Evolutionary conservation across 2,329 filamentous ascomycete genomes (phyloP).

Genomic region (Fonsecaea multimorphosa): DNA sequence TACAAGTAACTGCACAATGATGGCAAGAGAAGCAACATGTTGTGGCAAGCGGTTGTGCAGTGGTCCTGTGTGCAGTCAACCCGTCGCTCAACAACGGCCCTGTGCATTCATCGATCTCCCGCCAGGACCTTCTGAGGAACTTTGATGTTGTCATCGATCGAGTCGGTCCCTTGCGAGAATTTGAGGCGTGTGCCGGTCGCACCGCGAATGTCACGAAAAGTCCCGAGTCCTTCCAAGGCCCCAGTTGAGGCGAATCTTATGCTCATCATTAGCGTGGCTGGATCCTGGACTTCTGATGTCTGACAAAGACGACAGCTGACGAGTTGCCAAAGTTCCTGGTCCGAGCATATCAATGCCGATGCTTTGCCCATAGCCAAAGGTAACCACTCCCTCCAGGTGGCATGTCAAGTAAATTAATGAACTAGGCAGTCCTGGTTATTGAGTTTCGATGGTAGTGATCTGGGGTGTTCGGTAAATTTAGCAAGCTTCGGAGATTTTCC

Average conservation of each 20-base stretch:
- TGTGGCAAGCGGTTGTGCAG: neutral
- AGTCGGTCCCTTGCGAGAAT: neutral
- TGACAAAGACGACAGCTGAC: slow-evolving; percentile 24
- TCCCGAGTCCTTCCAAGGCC: neutral
- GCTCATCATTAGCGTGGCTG: neutral
- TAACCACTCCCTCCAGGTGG: neutral
- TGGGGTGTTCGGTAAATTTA: slow-evolving; percentile 1
- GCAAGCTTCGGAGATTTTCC: slow-evolving; percentile 20
- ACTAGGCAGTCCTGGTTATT: neutral
- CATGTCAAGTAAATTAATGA: neutral
- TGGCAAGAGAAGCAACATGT: neutral
- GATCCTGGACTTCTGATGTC: neutral
- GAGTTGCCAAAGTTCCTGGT: neutral
- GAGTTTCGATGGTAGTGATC: neutral
- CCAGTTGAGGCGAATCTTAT: slow-evolving; percentile 11
- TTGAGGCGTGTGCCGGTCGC: neutral
- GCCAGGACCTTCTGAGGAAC: neutral
- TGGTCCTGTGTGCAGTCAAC: neutral
- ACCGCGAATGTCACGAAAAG: neutral
- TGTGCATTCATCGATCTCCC: neutral
- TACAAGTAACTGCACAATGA: neutral
- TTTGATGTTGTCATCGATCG: neutral
- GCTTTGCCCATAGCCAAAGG: neutral
- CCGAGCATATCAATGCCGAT: neutral
- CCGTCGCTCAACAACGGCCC: neutral